Evolutionary conservation across 2,329 filamentous ascomycete species (phyloP).

Genomic region (Ceratocystis papillata): DNA sequence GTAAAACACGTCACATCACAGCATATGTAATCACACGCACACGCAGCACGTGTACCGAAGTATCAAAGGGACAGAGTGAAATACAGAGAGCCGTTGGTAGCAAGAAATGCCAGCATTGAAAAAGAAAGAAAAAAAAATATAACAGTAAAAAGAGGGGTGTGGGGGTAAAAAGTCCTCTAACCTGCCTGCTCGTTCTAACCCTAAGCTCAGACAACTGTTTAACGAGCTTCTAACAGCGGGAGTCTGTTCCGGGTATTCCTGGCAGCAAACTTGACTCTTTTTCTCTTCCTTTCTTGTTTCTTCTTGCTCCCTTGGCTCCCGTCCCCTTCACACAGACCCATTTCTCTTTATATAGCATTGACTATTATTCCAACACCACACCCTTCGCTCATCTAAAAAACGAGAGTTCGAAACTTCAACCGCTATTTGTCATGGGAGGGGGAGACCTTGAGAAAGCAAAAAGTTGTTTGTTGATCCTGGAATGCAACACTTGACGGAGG

Average conservation of each 20-base stretch:
- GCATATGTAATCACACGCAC: neutral
- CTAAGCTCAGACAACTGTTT: no score
- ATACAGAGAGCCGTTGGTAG: neutral
- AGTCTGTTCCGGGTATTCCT: neutral
- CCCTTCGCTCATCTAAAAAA: slow-evolving; percentile 1
- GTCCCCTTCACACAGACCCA: neutral
- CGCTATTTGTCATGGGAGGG: neutral
- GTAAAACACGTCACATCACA: neutral
- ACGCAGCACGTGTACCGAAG: neutral
- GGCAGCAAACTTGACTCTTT: neutral
- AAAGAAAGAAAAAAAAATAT: neutral
- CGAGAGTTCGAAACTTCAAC: neutral
- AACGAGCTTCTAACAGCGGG: no score
- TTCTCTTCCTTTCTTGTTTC: neutral
- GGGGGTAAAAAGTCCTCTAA: no score
- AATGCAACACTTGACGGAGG: neutral
- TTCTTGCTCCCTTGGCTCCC: no score
- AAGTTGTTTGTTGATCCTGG: slow-evolving; percentile 1
- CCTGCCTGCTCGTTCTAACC: no score
- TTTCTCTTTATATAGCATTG: slow-evolving; percentile 7
- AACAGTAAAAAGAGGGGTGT: no score
- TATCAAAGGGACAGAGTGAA: neutral
- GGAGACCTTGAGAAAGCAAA: no score
- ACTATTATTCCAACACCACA: neutral
- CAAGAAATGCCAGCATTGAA: neutral